Conservation (phyloP, 805 yeast species). For the Yamadazyma paraphyllophila region DNA sequence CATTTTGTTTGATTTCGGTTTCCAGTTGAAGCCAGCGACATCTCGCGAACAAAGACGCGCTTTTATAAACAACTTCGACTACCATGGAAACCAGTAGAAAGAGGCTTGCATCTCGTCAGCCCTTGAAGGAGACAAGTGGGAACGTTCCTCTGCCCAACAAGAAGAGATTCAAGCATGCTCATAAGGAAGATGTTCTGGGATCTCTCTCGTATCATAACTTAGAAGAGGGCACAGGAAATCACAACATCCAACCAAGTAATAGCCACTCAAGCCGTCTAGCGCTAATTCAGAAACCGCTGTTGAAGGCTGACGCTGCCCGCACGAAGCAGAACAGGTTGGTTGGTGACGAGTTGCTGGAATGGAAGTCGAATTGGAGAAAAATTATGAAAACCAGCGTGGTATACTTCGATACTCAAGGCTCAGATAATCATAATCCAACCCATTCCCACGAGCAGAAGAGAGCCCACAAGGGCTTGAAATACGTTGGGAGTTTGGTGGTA, state of each 20-base stretch:
- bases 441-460: slow-evolving; percentile 40
- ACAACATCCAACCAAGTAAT: neutral
- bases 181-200: neutral
- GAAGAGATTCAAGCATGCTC: slow-evolving; percentile 19
- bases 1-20: neutral
- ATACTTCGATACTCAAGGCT: slow-evolving; percentile 57
- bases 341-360: slow-evolving; percentile 48
- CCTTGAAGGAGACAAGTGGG: slow-evolving; percentile 40
- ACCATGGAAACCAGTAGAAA: slow-evolving; percentile 12
- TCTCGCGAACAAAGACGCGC: slow-evolving; percentile 1
- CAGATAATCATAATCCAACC: slow-evolving; percentile 34
- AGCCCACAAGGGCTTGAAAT: slow-evolving; percentile 44
- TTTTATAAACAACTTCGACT: neutral
- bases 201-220: neutral
- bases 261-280: slow-evolving; percentile 1
- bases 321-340: slow-evolving; percentile 28
- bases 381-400: slow-evolving; percentile 59
- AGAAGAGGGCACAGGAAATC: neutral
- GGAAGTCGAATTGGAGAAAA: slow-evolving; percentile 66
- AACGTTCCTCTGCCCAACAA: slow-evolving; percentile 38
- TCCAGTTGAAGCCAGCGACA: neutral
- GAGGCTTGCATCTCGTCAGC: slow-evolving; percentile 18
- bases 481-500: slow-evolving; percentile 47
- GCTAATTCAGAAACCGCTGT: slow-evolving; percentile 3
- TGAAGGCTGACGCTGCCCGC: slow-evolving; percentile 1